Evolutionary conservation across 495 filamentous ascomycete species (phyloP), one percentile per base, ranked within the genome.

Genomic region (Aspergillus saccharolyticus): DNA sequence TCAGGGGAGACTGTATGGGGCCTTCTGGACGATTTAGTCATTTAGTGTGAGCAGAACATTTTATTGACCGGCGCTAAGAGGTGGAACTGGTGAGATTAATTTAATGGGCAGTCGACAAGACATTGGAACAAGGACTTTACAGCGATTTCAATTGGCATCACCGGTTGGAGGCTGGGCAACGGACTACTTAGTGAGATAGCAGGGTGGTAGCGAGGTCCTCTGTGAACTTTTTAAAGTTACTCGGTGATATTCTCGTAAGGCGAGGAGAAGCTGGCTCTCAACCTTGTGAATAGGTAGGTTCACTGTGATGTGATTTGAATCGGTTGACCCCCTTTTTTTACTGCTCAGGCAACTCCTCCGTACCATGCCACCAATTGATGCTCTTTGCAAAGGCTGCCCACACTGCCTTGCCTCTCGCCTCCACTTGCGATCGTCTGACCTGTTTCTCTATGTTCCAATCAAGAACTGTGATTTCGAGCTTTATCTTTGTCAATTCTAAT

Each of bases 71-170:
- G 28, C 56, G 56, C 56, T 58, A 58, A 58, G 56, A 39, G 42
- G 48, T 52, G 55, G 55, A 57, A 30, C 55, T 45, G 42, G 39
- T 57, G 42, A 57, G 56, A 58, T 58, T 58, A 58, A 58, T 58
- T 49, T 58, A n/a, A 44, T 55, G 54, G 54, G 28, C 25, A 39
- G 33, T 39, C 33, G 12, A 39, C 33, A 39, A 39, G 10, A 39
- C 33, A 6, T 10, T 15, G 7, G 33, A 39, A 4, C 25, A 28
- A 28, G 25, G 25, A 28, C 25, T 4, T n/a, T 12, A 39, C 33
- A 12, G 33, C 12, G 33, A 12, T 39, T 39, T 15, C 10, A 10
- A 10, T 5, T 39, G 33, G 33, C 33, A 39, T 39, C 33, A 39
- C 14, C 33, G n/a, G n/a, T n/a, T n/a, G 14, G 33, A 39, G 33